A percentile compares a stretch with the other conserved stretches of the same genome.
phyloP scores from a whole-genome alignment of 768 basidiomycete genomes.

The Lactarius pseudohatsudake region DNA sequence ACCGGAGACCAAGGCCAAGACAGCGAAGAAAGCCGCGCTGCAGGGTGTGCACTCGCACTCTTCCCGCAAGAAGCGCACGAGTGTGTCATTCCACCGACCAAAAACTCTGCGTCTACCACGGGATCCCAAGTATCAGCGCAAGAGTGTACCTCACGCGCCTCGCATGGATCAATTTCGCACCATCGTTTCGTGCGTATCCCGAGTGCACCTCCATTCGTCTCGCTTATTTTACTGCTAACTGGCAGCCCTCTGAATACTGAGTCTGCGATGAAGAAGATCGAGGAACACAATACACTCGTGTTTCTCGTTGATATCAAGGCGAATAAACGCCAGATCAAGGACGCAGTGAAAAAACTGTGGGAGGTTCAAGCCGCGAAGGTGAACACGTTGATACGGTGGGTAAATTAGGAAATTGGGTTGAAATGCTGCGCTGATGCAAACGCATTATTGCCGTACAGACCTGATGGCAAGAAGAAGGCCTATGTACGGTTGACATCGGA shows the following conservation, averaged over 20 bases:
- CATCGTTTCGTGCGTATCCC: constrained; percentile 73
- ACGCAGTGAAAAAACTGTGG: constrained; percentile 98
- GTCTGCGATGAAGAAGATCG: constrained; percentile 99
- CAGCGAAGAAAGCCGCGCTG: constrained; percentile 94
- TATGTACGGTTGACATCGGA: constrained; percentile 95
- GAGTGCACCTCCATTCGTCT: background rate
- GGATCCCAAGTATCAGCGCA: constrained; percentile 92
- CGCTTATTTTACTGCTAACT: background rate
- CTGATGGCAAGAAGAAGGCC: constrained; percentile 99
- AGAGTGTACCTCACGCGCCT: constrained; percentile 87
- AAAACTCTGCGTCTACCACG: constrained; percentile 87
- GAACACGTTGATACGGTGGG: constrained; percentile 96
- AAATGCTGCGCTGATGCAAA: background rate
- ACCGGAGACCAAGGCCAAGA: constrained; percentile 71
- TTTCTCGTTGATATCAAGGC: constrained; percentile 94
- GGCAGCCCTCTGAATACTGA: constrained; percentile 87
- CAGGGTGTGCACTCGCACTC: constrained; percentile 79
- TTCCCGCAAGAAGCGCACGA: constrained; percentile 77
- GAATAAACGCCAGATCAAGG: constrained; percentile 99
- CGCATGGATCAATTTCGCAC: constrained; percentile 97
- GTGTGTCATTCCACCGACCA: constrained; percentile 93
- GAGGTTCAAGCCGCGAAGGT: constrained; percentile 95
- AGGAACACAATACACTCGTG: constrained; percentile 99
- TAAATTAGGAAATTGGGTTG: constrained; percentile 7
- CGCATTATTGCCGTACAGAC: constrained; percentile 46